These are phyloP conservation scores for Cardamine chenopodiifolia DNA, from an alignment of 345 rosid genomes.

Conservation along the genomic window DNA sequence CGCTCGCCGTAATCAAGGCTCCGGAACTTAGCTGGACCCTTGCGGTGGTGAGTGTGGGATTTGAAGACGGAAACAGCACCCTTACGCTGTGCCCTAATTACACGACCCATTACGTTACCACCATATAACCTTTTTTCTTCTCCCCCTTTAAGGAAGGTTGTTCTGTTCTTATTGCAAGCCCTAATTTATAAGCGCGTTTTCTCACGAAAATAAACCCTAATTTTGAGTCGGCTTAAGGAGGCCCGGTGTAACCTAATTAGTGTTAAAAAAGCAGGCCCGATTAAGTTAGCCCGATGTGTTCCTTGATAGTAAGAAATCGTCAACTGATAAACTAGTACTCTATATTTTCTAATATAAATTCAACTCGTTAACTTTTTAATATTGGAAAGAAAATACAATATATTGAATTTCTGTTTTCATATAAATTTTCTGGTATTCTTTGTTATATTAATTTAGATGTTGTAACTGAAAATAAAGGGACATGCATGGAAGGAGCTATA, in stretches of 20 bases:
- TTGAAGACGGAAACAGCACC: slow-evolving; percentile 79
- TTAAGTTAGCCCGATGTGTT: not conserved
- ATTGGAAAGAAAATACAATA: too few relatives aligned
- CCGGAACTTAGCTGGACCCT: slow-evolving; percentile 71
- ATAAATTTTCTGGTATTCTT: too few relatives aligned
- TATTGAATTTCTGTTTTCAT: too few relatives aligned
- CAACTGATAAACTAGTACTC: too few relatives aligned
- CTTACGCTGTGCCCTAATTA: slow-evolving; percentile 68
- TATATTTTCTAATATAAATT: too few relatives aligned
- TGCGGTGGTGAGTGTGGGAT: slow-evolving; percentile 70
- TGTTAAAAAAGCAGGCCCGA: not conserved
- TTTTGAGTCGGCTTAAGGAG: not conserved
- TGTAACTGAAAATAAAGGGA: too few relatives aligned
- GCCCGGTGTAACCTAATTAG: not conserved
- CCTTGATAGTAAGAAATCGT: not conserved
- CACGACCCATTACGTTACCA: slow-evolving; percentile 55
- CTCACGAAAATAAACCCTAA: slow-evolving; percentile 4
- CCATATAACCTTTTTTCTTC: not conserved
- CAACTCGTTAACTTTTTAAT: too few relatives aligned
- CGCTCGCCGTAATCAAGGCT: slow-evolving; percentile 67
- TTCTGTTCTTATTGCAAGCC: not conserved
- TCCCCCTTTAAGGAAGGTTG: not conserved
- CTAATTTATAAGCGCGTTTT: not conserved
- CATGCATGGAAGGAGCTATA: too few relatives aligned
- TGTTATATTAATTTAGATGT: too few relatives aligned